A percentile compares a stretch with the other conserved stretches of the same genome.
These are phyloP conservation scores for Ligustrum vulgare DNA, from an alignment of 257 asterid genomes.

Conservation along the genomic window DNA sequence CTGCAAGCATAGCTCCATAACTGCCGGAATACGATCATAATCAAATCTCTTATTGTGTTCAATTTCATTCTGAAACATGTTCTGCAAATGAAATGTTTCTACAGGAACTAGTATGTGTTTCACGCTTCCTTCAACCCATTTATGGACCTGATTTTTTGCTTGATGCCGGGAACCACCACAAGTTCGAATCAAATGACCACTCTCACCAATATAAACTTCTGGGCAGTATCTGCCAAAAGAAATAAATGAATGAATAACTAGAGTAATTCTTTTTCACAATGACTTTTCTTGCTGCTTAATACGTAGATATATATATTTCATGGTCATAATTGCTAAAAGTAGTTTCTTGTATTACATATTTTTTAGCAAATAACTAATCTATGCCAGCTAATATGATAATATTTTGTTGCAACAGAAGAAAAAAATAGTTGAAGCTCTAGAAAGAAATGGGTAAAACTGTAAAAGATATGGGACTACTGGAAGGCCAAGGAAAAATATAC, in stretches of 20 bases:
- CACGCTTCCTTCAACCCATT: conserved; percentile 61
- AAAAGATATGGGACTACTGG: too few species aligned
- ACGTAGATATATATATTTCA: not conserved
- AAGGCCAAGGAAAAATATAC: not conserved
- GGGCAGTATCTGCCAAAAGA: conserved; percentile 62
- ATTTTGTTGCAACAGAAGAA: too few species aligned
- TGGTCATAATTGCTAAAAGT: not conserved
- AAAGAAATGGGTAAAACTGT: too few species aligned
- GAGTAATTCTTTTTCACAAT: not conserved
- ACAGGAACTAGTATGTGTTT: conserved; percentile 64
- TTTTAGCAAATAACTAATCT: not conserved
- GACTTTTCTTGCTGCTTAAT: not conserved
- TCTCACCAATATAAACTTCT: conserved; percentile 76
- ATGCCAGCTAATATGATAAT: not conserved
- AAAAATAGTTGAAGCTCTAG: too few species aligned
- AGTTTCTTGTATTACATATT: not conserved
- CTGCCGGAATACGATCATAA: conserved; percentile 71
- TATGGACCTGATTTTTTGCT: conserved; percentile 58
- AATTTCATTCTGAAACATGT: conserved; percentile 58
- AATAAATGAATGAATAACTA: not conserved
- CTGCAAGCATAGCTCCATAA: conserved; percentile 81
- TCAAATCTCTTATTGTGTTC: conserved; percentile 74
- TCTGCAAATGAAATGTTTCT: conserved; percentile 66
- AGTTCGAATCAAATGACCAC: conserved; percentile 75
- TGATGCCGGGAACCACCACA: conserved; percentile 68